Percentiles rank a stretch among this genome's conserved stretches.
These are phyloP conservation scores for Claviceps digitariae DNA, from an alignment of 2,329 filamentous ascomycete genomes.

Conservation along the genomic window DNA sequence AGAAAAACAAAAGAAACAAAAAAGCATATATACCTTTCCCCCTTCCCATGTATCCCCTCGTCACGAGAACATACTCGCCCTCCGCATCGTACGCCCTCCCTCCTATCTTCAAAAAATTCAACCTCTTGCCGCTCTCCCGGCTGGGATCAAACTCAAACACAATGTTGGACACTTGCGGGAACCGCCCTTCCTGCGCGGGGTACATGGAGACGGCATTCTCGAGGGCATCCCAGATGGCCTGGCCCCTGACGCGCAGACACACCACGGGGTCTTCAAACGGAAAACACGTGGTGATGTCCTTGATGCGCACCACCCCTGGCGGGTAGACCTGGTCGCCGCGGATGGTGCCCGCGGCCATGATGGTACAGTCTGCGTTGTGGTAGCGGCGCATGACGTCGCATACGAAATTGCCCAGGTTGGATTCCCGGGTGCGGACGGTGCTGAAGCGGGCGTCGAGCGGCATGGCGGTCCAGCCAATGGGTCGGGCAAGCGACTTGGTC, in stretches of 20 bases:
- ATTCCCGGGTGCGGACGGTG: slow-evolving; percentile 63
- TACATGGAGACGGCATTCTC: slow-evolving; percentile 74
- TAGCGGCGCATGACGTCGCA: slow-evolving; percentile 83
- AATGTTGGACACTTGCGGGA: slow-evolving; percentile 80
- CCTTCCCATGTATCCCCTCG: slow-evolving; percentile 76
- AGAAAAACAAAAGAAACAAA: background rate
- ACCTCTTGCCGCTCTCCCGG: slow-evolving; percentile 44
- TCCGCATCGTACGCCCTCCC: slow-evolving; percentile 47
- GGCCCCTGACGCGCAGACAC: slow-evolving; percentile 56
- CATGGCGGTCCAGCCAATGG: slow-evolving; percentile 68
- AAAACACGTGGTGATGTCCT: slow-evolving; percentile 79
- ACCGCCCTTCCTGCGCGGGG: slow-evolving; percentile 71
- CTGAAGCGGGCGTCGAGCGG: slow-evolving; percentile 79
- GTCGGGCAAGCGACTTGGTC: slow-evolving; percentile 64
- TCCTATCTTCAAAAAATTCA: slow-evolving; percentile 48
- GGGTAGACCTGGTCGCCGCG: slow-evolving; percentile 82
- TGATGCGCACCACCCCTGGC: slow-evolving; percentile 61
- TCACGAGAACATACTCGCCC: slow-evolving; percentile 59
- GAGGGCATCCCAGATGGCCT: slow-evolving; percentile 62
- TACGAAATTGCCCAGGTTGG: slow-evolving; percentile 81
- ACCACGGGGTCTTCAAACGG: slow-evolving; percentile 87
- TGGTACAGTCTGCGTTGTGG: slow-evolving; percentile 64
- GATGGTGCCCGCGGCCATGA: slow-evolving; percentile 79
- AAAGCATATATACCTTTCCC: slow-evolving; percentile 43
- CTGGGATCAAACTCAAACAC: slow-evolving; percentile 57